Conservation (phyloP, 2,329 filamentous ascomycete genomes). For the Hysterium pulicare region DNA sequence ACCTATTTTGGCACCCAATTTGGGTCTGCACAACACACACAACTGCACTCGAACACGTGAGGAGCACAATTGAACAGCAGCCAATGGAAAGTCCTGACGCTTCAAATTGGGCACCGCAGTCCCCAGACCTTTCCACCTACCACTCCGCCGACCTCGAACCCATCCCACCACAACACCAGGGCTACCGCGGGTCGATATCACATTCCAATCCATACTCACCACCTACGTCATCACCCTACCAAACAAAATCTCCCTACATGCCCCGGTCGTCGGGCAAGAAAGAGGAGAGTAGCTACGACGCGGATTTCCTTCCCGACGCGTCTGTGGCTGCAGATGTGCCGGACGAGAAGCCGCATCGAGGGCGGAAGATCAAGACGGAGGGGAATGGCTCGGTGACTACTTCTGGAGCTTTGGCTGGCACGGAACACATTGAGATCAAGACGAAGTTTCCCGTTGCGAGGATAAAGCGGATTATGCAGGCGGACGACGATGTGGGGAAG, state of each 20-base stretch:
- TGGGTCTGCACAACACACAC: too few relatives aligned
- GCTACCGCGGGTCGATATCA: constrained; percentile 35
- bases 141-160: constrained; percentile 35
- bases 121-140: constrained; percentile 49
- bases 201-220: constrained; percentile 23
- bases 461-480: constrained; percentile 99
- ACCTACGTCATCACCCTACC: constrained; percentile 19
- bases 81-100: constrained; percentile 27
- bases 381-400: constrained; percentile 13
- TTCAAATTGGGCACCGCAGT: constrained; percentile 39
- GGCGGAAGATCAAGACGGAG: constrained; percentile 17
- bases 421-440: constrained; percentile 68
- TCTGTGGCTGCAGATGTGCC: constrained; percentile 21
- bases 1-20: too few relatives aligned
- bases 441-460: constrained; percentile 96
- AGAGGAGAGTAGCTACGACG: constrained; percentile 31
- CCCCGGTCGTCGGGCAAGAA: constrained; percentile 21
- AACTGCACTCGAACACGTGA: too few relatives aligned
- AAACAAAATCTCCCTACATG: constrained; percentile 19
- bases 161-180: constrained; percentile 36
- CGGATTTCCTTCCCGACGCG: constrained; percentile 35
- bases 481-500: constrained; percentile 97
- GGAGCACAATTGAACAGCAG: too few relatives aligned
- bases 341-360: constrained; percentile 20
- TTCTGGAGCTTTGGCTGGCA: constrained; percentile 19